A percentile compares a stretch with the other conserved stretches of the same genome.
phyloP scores from a whole-genome alignment of 441 rosid genomes.

The Metrosideros polymorpha region DNA sequence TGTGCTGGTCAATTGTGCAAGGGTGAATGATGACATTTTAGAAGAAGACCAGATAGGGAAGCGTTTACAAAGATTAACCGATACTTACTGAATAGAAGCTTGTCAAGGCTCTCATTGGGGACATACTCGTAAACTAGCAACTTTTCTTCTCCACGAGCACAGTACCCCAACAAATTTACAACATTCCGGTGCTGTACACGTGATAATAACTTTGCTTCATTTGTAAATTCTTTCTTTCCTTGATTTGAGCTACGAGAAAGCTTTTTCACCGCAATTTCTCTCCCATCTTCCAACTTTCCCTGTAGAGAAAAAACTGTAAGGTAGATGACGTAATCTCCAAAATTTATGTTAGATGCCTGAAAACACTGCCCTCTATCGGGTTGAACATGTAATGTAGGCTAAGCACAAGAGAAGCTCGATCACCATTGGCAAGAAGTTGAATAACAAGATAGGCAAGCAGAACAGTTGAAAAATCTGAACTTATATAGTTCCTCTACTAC shows the following conservation, averaged over 20 bases:
- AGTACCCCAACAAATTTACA: constrained; percentile 81
- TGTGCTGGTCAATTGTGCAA: background rate
- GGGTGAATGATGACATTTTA: background rate
- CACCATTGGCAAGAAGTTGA: background rate
- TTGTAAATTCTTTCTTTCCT: constrained; percentile 68
- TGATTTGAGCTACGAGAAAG: constrained; percentile 62
- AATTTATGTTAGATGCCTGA: background rate
- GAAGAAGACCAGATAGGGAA: background rate
- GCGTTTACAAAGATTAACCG: background rate
- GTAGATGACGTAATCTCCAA: background rate
- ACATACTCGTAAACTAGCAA: constrained; percentile 87
- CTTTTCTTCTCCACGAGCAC: constrained; percentile 64
- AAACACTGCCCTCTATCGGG: background rate
- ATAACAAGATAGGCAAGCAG: background rate
- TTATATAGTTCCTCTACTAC: background rate
- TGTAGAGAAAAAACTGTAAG: constrained; percentile 12
- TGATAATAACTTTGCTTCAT: constrained; percentile 80
- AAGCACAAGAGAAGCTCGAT: background rate
- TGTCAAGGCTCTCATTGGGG: constrained; percentile 79
- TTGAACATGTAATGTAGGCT: background rate
- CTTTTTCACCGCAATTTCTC: constrained; percentile 90
- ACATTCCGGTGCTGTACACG: constrained; percentile 93
- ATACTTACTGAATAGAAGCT: constrained; percentile 83
- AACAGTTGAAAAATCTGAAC: background rate
- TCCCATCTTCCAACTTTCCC: constrained; percentile 76